Base-by-base conservation (phyloP, 2,329 filamentous ascomycete genomes). In the Cryphonectria japonica region DNA sequence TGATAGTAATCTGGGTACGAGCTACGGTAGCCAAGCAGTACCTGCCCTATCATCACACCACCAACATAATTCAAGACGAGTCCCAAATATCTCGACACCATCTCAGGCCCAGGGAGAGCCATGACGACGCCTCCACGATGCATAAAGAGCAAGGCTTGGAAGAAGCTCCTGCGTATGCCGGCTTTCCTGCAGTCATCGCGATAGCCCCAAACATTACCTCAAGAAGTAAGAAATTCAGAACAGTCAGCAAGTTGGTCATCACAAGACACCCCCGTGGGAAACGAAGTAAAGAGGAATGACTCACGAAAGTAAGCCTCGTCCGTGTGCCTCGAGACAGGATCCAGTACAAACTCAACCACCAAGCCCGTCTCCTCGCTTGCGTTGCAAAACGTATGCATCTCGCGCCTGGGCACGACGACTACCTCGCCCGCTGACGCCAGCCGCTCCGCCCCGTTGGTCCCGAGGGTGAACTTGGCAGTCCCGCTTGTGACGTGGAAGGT, bases 291-390 rank as follows among this genome's bases (percentile, higher is more conserved):
- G 19, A 14, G 37, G 9, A 60, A 39, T 39, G 37, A 39, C 71
- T 60, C 29, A 72, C 71, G 63, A 37, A 72, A 69, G 46, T 70
- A 72, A 16, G 69, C 69, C 52, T 72, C 71, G 29, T 72, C 71
- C 34, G 67, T 66, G 5, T 52, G 46, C 62, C 60, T 65, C 13
- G 62, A 66, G 2, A 61, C 65, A 6, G 71, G 71, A 11, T 71
- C 65, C 41, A 72, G 57, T 37, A 54, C 60, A 50, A 71, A 71
- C 66, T 72, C 71, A n/a, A 72, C 54, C 5, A 62, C 60, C 65
- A 72, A 41, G 14, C 57, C 69, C 2, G 52, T 29, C 50, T 66
- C 37, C 32, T 32, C 69, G 39, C 71, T 72, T 34, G 71, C 71
- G 52, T 71, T 72, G 57, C 69, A 71, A 39, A 71, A 72, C 2